Percentiles rank a stretch among this genome's conserved stretches.
These are phyloP conservation scores for Aspergillus persii DNA, from an alignment of 2,329 filamentous ascomycete species.

Conservation along the genomic window DNA sequence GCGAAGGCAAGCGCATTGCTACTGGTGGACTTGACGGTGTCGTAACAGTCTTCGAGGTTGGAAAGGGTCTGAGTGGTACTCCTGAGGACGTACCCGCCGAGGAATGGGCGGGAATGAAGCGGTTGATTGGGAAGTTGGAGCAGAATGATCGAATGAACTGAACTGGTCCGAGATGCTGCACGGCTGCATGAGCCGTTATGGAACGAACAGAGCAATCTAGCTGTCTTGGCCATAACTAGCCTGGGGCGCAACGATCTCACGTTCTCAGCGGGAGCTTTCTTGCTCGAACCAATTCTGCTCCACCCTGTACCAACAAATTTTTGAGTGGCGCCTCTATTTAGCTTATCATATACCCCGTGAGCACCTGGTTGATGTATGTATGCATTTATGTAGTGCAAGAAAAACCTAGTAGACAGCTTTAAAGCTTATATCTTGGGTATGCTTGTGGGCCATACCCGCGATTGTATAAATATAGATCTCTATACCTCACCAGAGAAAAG, in stretches of 20 bases:
- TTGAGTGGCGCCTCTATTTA: conserved; percentile 18
- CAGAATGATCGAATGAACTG: conserved; percentile 39
- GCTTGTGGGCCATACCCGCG: too few relatives aligned
- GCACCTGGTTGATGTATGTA: conserved; percentile 21
- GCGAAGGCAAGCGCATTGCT: conserved; percentile 80
- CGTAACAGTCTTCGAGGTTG: conserved; percentile 88
- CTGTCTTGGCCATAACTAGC: background rate
- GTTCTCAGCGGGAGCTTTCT: background rate
- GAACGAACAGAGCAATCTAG: conserved; percentile 4
- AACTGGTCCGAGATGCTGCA: conserved; percentile 4
- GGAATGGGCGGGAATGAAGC: conserved; percentile 93
- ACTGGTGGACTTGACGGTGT: conserved; percentile 90
- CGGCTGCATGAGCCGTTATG: background rate
- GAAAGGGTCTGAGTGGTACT: conserved; percentile 70
- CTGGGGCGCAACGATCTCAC: background rate
- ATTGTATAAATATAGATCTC: too few relatives aligned
- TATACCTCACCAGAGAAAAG: too few relatives aligned
- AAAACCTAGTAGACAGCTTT: conserved; percentile 7
- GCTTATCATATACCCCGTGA: conserved; percentile 28
- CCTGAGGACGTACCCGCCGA: conserved; percentile 78
- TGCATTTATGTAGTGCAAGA: conserved; percentile 14
- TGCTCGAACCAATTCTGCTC: background rate
- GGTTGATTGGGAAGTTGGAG: conserved; percentile 75
- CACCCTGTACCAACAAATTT: conserved; percentile 12
- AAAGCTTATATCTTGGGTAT: background rate